Conservation (phyloP, 83 land plant genomes). For the Thuja plicata region DNA sequence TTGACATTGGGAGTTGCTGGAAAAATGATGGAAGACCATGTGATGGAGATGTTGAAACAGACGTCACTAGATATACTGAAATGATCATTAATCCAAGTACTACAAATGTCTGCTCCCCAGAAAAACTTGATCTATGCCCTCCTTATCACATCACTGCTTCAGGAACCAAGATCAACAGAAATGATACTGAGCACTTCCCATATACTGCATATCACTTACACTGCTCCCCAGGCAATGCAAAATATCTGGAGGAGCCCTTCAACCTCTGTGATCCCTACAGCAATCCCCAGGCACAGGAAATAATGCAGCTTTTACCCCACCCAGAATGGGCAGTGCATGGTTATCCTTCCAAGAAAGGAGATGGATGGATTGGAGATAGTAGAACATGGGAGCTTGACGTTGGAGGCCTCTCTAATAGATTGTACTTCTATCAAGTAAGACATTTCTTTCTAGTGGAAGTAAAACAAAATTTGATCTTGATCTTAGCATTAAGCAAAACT, state of each 20-base stretch:
- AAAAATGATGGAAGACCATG: constrained; percentile 76
- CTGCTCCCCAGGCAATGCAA: constrained; percentile 73
- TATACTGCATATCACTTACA: constrained; percentile 78
- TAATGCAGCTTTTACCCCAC: constrained; percentile 78
- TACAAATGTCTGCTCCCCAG: constrained; percentile 54
- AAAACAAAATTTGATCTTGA: no score
- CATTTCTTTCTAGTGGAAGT: no score
- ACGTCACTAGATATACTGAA: constrained; percentile 82
- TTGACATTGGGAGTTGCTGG: constrained; percentile 88
- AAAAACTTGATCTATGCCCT: constrained; percentile 44
- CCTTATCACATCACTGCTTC: constrained; percentile 74
- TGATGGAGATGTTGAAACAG: constrained; percentile 65
- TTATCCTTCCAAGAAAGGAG: constrained; percentile 68
- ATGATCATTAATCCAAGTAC: constrained; percentile 78
- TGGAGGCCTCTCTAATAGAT: constrained; percentile 60
- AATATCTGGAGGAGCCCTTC: constrained; percentile 52
- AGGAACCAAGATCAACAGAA: constrained; percentile 54
- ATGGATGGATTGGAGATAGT: constrained; percentile 89
- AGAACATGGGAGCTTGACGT: constrained; percentile 89
- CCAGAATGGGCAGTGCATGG: constrained; percentile 92
- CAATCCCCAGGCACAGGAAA: constrained; percentile 90
- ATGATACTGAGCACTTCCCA: constrained; percentile 68
- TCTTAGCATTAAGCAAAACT: no score
- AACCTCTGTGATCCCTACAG: constrained; percentile 78
- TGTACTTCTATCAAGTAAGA: constrained; percentile 77